A percentile compares a stretch with the other conserved stretches of the same genome.
Conservation (phyloP, 192 early-diverging fungal species). For the Coemansia nantahalensis region DNA sequence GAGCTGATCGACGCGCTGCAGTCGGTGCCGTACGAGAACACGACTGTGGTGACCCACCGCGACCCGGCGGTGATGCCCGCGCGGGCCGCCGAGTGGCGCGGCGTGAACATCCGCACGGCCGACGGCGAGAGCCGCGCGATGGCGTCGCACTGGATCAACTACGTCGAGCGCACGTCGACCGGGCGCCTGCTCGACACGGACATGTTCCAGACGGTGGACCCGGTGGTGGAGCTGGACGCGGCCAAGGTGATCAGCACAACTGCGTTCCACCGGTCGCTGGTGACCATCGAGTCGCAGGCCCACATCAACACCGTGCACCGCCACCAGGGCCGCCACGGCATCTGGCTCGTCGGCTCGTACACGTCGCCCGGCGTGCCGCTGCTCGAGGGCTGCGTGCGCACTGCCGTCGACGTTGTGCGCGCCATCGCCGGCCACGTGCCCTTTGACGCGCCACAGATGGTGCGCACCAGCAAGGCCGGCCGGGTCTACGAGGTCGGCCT, state of each 20-base stretch:
- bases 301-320: constrained; percentile 50
- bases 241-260: constrained; percentile 42
- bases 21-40: constrained; percentile 42
- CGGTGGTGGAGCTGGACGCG: constrained; percentile 43
- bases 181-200: constrained; percentile 27
- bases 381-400: constrained; percentile 61
- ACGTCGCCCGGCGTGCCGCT: constrained; percentile 61
- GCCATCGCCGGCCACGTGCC: constrained; percentile 25
- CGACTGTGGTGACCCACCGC: constrained; percentile 39
- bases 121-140: constrained; percentile 10
- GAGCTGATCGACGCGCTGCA: constrained; percentile 33
- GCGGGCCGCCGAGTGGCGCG: constrained; percentile 32
- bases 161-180: constrained; percentile 49
- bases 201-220: constrained; percentile 64
- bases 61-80: constrained; percentile 49
- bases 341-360: constrained; percentile 63
- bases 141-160: constrained; percentile 52
- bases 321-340: constrained; percentile 24
- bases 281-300: constrained; percentile 55
- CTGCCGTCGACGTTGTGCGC: constrained; percentile 54
- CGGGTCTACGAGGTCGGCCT: constrained; percentile 31
- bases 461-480: constrained; percentile 2
- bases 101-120: constrained; percentile 44
- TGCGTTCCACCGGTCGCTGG: constrained; percentile 57
- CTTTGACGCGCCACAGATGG: constrained; percentile 20